A percentile compares a stretch with the other conserved stretches of the same genome.
phyloP scores from a whole-genome alignment of 2,329 filamentous ascomycete species.

The Penicillium sp. region DNA sequence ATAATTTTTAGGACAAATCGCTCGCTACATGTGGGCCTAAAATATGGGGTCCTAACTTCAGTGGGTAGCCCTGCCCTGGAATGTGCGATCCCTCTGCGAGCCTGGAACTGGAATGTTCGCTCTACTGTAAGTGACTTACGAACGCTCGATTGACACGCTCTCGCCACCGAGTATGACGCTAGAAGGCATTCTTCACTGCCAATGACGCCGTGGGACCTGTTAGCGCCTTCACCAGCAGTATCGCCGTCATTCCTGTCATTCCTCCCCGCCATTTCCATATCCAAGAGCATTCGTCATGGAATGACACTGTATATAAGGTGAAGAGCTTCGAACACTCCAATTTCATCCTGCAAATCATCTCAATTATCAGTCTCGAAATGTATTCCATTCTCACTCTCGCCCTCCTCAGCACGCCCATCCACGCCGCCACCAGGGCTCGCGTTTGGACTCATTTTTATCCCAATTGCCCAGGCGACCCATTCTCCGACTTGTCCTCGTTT shows the following conservation, averaged over 20 bases:
- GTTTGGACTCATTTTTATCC: conserved; percentile 32
- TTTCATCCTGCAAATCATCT: not conserved
- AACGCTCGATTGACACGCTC: conserved; percentile 2
- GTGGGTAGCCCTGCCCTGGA: conserved; percentile 14
- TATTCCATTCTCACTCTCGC: conserved; percentile 18
- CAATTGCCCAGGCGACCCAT: conserved; percentile 22
- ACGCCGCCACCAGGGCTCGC: conserved; percentile 23
- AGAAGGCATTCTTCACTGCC: conserved; percentile 4
- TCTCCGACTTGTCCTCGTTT: conserved; percentile 19
- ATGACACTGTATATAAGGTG: conserved; percentile 11
- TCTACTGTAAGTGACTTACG: conserved; percentile 3
- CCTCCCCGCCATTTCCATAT: conserved; percentile 19
- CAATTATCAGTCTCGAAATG: conserved; percentile 4
- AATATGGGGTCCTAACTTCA: too few relatives aligned
- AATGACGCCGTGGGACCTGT: not conserved
- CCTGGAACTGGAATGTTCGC: conserved; percentile 21
- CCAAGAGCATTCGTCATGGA: conserved; percentile 1
- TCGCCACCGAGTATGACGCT: conserved; percentile 21
- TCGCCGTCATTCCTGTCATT: conserved; percentile 16
- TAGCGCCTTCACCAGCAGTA: conserved; percentile 10
- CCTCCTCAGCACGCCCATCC: conserved; percentile 19
- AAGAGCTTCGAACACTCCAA: not conserved
- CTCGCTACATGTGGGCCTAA: too few relatives aligned
- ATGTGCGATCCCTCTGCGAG: conserved; percentile 9
- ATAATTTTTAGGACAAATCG: too few relatives aligned